Conservation (phyloP, 441 rosid genomes). For the Macaranga tanarius region DNA sequence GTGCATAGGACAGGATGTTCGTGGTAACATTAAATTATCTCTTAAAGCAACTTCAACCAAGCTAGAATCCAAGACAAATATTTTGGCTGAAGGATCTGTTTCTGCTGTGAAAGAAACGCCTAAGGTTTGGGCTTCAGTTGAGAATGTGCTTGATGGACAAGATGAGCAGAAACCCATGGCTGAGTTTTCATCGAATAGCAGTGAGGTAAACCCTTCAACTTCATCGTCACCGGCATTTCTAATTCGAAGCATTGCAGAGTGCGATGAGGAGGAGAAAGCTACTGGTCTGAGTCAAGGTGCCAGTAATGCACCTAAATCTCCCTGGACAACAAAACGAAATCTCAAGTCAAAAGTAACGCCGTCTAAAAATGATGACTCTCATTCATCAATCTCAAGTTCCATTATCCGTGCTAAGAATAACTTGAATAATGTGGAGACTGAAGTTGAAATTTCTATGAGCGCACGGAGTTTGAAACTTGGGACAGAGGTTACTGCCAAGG, state of each 20-base stretch:
- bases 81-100: slow-evolving; percentile 34
- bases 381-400: slow-evolving; percentile 26
- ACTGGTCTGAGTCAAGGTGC: slow-evolving; percentile 36
- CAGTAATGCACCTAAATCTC: slow-evolving; percentile 32
- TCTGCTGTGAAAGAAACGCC: slow-evolving; percentile 39
- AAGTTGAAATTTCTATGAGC: slow-evolving; percentile 30
- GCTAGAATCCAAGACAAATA: slow-evolving; percentile 31
- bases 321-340: slow-evolving; percentile 23
- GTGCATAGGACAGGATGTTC: slow-evolving; percentile 95
- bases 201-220: slow-evolving; percentile 26
- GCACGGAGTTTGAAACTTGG: slow-evolving; percentile 64
- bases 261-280: slow-evolving; percentile 73
- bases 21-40: slow-evolving; percentile 90
- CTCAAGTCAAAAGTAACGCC: slow-evolving; percentile 30
- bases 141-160: slow-evolving; percentile 35
- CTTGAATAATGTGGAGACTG: slow-evolving; percentile 27
- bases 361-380: slow-evolving; percentile 23
- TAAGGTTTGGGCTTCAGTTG: slow-evolving; percentile 44
- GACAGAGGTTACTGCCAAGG: slow-evolving; percentile 58
- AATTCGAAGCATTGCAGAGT: slow-evolving; percentile 84
- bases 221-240: slow-evolving; percentile 57
- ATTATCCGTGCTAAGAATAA: slow-evolving; percentile 12
- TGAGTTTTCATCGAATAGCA: slow-evolving; percentile 24
- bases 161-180: slow-evolving; percentile 37
- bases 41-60: slow-evolving; percentile 59